A percentile compares a stretch with the other conserved stretches of the same genome.
Evolutionary conservation across 345 rosid species (phyloP).

Genomic region (Sonneratia caseolaris): DNA sequence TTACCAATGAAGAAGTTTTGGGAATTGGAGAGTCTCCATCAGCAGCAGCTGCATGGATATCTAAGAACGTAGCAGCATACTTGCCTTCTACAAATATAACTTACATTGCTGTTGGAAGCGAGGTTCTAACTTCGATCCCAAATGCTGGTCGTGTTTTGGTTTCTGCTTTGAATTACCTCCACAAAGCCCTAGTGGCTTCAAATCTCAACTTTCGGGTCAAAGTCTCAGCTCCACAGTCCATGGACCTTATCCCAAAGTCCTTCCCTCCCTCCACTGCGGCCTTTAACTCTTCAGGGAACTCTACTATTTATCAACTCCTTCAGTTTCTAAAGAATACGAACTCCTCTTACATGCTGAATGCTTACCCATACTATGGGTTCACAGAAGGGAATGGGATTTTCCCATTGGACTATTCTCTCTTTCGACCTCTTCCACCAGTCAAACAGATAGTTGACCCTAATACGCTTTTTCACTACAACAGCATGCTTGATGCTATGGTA

Average conservation of each 20-base stretch:
- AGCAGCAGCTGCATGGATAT: conserved; percentile 79
- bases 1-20: conserved; percentile 66
- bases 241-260: conserved; percentile 73
- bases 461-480: conserved; percentile 75
- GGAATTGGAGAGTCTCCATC: conserved; percentile 73
- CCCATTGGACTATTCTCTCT: conserved; percentile 83
- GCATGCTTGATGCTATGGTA: conserved; percentile 98
- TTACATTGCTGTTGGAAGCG: conserved; percentile 90
- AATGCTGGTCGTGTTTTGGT: conserved; percentile 65
- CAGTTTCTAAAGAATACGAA: conserved; percentile 84
- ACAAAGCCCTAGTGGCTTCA: conserved; percentile 80
- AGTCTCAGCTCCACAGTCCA: conserved; percentile 76
- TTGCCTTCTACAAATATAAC: conserved; percentile 85
- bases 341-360: conserved; percentile 84
- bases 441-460: conserved; percentile 98
- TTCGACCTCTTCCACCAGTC: conserved; percentile 54
- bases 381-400: conserved; percentile 74
- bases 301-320: conserved; percentile 70
- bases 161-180: conserved; percentile 75
- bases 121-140: conserved; percentile 70
- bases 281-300: conserved; percentile 68
- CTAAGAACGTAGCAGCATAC: conserved; percentile 70
- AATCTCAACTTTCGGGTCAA: conserved; percentile 65
- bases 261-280: conserved; percentile 91
- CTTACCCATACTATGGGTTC: conserved; percentile 90